Evolutionary conservation across 257 asterid species (phyloP).

Genomic region (Solanum lycopersicoides): DNA sequence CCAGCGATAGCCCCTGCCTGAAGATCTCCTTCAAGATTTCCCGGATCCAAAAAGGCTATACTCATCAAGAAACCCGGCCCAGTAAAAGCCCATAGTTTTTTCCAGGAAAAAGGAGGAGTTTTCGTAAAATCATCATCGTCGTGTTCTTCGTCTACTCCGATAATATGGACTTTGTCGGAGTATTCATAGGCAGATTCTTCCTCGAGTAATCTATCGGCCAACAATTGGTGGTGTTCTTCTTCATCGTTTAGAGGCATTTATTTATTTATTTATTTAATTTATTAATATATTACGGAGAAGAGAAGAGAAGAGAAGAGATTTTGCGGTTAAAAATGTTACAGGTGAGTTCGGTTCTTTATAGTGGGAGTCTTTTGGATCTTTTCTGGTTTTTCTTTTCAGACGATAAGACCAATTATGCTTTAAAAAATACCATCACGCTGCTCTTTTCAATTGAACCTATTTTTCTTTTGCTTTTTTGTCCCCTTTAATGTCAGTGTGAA

Average conservation of each 20-base stretch:
- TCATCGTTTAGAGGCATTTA: constrained; percentile 18
- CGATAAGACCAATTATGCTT: background rate
- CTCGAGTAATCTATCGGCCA: background rate
- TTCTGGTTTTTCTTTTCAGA: background rate
- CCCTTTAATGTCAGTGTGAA: background rate
- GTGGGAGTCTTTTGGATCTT: background rate
- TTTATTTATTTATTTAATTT: no score
- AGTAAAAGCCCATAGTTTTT: constrained; percentile 73
- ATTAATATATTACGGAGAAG: background rate
- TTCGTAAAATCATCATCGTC: constrained; percentile 32
- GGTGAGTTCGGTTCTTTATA: background rate
- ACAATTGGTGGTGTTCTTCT: constrained; percentile 4
- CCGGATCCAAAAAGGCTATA: constrained; percentile 80
- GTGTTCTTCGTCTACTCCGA: constrained; percentile 46
- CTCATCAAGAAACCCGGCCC: constrained; percentile 85
- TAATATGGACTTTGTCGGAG: constrained; percentile 43
- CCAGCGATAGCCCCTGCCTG: constrained; percentile 87
- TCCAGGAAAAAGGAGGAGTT: constrained; percentile 68
- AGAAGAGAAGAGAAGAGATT: background rate
- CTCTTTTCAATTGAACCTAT: background rate
- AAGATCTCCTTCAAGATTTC: constrained; percentile 78
- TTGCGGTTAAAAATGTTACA: background rate
- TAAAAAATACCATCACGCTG: background rate
- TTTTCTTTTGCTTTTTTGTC: background rate
- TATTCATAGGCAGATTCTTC: constrained; percentile 47